Conservation (phyloP, 805 yeast species). For the Lipomyces kockii region DNA sequence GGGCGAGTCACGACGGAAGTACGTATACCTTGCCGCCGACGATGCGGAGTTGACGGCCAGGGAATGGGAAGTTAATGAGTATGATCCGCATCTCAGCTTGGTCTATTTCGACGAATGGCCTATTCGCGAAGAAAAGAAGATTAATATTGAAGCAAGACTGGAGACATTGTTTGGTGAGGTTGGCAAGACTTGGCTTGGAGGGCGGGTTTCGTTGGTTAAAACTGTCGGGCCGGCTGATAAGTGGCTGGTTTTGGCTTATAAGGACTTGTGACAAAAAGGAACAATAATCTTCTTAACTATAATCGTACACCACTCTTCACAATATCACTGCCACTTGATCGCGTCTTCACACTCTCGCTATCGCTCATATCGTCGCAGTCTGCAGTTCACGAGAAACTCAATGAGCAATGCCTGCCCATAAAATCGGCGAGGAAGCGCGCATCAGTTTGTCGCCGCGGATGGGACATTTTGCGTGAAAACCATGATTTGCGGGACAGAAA, state of each 20-base stretch:
- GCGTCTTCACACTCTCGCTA: not conserved
- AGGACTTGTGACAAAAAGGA: constrained; percentile 36
- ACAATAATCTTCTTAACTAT: not conserved
- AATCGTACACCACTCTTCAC: not conserved
- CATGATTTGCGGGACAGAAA: not conserved
- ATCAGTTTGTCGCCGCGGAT: no score
- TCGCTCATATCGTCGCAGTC: not conserved
- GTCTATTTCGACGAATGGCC: constrained; percentile 69
- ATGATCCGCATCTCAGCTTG: constrained; percentile 73
- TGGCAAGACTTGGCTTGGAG: constrained; percentile 60
- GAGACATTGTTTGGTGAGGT: constrained; percentile 62
- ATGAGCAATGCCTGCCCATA: not conserved
- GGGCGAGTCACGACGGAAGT: constrained; percentile 46
- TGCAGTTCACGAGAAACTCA: not conserved
- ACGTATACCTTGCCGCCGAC: constrained; percentile 44
- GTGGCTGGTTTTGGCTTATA: constrained; percentile 66
- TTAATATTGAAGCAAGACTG: constrained; percentile 66
- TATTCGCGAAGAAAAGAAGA: constrained; percentile 66
- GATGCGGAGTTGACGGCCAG: constrained; percentile 48
- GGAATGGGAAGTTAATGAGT: constrained; percentile 60
- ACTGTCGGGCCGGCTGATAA: constrained; percentile 74
- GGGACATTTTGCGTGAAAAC: not conserved
- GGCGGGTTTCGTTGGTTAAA: constrained; percentile 66
- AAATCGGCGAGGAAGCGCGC: not conserved
- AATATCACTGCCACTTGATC: not conserved